Base-by-base conservation (phyloP, 1,139 yeast genomes). In the Scheffersomyces cryptocercus region DNA sequence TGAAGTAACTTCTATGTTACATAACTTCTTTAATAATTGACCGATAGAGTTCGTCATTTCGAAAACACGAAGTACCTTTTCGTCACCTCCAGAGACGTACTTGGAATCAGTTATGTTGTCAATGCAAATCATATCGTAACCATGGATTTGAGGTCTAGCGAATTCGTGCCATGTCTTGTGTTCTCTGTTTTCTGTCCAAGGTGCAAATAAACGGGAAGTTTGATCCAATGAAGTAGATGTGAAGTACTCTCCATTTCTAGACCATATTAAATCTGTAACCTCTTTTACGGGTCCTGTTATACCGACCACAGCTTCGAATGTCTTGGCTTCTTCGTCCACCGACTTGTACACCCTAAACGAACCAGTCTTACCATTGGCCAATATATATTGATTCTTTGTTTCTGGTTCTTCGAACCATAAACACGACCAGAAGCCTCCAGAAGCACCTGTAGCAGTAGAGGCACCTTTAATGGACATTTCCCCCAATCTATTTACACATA, bases 121-220 rank as follows among this genome's bases (percentile, higher is more conserved):
- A n/a, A 88, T 72, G 52, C 96, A 84, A 36, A 88, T 78, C 97
- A 95, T 90, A 61, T 95, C 98, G 60, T 89, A 95, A 10, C 99
- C 99, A 63, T 95, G 99, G 51, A 95, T 93, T 62, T 95, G 99
- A 0, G 99, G 99, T 54, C 99, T 78, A 1, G 97, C 89, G 63
- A 93, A 84, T 61, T 95, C 99, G 60, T 85, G 87, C 96, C 96
- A 90, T 1, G 81, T 70, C n/a, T 46, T 44, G 3, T 35, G 36
- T 3, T 49, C 42, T 45, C 73, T 64, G 36, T 48, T 41, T 12
- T 39, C 39, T 6, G 68, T 61, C 86, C 88, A 84, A 15, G 79
- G 80, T 0, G 96, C 84, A 65, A 77, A 85, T 24, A 95, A 64
- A 58, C 99, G 75, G 0, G 99, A 88, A 0, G 99, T 93, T 66